Conservation (phyloP, 306 rosid species). For the Arachis hypogaea region DNA sequence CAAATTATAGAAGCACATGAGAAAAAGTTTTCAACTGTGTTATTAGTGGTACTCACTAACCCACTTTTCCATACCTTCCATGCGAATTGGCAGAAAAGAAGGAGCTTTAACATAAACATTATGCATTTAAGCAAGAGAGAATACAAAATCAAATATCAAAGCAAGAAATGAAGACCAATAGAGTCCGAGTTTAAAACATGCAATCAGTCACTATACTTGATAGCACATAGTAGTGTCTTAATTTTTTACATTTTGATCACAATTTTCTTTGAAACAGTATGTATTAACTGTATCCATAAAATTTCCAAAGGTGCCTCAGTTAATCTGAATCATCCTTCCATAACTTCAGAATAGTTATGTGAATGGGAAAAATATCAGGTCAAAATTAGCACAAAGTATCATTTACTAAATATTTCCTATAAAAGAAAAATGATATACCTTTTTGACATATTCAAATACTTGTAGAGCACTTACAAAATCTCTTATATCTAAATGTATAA, state of each 20-base stretch:
- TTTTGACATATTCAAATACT: too few species aligned
- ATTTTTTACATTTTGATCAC: not conserved
- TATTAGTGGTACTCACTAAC: slow-evolving; percentile 17
- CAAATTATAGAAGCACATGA: slow-evolving; percentile 26
- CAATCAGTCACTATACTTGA: slow-evolving; percentile 2
- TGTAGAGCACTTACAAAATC: too few species aligned
- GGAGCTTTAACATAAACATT: slow-evolving; percentile 90
- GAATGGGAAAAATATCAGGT: too few species aligned
- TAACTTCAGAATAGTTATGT: too few species aligned
- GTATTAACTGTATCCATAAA: too few species aligned
- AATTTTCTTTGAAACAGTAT: not conserved
- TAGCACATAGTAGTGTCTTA: slow-evolving; percentile 8
- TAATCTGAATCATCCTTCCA: too few species aligned
- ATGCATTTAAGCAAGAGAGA: slow-evolving; percentile 60
- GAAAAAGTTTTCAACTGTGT: slow-evolving; percentile 22
- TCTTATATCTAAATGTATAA: too few species aligned
- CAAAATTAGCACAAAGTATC: too few species aligned
- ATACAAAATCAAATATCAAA: slow-evolving; percentile 28
- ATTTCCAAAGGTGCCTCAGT: too few species aligned
- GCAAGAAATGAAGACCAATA: not conserved
- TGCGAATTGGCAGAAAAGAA: slow-evolving; percentile 94
- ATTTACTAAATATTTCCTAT: too few species aligned
- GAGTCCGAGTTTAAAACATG: not conserved
- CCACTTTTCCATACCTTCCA: slow-evolving; percentile 68
- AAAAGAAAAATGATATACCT: too few species aligned